Base-by-base conservation (phyloP, 495 filamentous ascomycete species). In the Pyrenula massariospora region DNA sequence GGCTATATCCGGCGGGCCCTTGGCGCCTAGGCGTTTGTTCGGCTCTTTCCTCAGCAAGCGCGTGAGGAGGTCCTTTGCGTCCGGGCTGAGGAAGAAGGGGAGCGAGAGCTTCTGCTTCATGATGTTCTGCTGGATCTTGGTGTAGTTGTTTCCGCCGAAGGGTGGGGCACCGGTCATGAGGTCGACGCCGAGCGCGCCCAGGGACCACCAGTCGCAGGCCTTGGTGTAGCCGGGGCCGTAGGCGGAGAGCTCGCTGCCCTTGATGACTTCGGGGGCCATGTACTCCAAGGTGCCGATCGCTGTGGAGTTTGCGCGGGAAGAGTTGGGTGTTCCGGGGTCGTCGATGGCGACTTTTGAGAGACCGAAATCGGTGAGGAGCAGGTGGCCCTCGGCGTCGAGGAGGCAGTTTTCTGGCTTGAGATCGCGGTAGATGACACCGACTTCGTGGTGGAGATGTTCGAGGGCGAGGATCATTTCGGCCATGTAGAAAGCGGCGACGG, bases 321-420 rank as follows among this genome's bases (percentile, higher is more conserved):
- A 94, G 66, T 86, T 87, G 77, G 90, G 96, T 61, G 78, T 77
- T 61, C 82, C 81, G 48, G 89, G 87, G 22, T 85, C 78, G 60
- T 88, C 85, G 31, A 93, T 78, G n/a, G 89, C 83, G 25, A 96
- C 93, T 68, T 98, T 98, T 70, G 86, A 91, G 25, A 98, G 85
- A 8, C 93, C 93, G 60, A 98, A 98, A 73, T 98, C 93, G 25
- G 93, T 97, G 22, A 98, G 77, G 12, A 98, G 84, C 2, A 98
- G 82, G 65, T 98, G 92, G 54, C 93, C 93, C 59, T 94, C 79
- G 12, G 83, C 73, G 70, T 97, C 94, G 3, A 98, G 79, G 49
- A 98, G 88, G 64, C 91, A 96, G 70, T 98, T 98, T 67, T 98
- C 93, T 2, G 93, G 93, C 72, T 98, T 98, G 56, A 98, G 78